Evolutionary conservation across 805 yeast genomes (phyloP), one percentile per base, ranked within the genome.

Genomic region (Kodamaea sagamina): DNA sequence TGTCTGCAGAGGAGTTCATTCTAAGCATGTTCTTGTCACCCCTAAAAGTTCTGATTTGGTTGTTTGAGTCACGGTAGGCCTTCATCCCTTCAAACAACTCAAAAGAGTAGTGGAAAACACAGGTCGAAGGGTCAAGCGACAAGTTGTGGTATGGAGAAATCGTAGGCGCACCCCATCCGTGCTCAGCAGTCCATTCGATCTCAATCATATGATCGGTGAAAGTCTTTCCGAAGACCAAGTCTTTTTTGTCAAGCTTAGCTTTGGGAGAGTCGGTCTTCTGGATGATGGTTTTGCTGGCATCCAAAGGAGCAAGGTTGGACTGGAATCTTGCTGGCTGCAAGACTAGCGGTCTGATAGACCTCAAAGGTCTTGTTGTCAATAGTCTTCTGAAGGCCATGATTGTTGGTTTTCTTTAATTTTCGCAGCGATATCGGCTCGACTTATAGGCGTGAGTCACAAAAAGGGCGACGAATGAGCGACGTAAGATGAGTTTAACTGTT

Each of bases 21-120:
- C 98, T 82, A 35, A 61, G 78, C 96, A 92, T 88, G 75, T 92
- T 92, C 78, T 76, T 86, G 64, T 89, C 87, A 34, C 95, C 87
- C 66, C 99, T 81, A 77, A 92, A 92, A 62, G 92, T 74, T 58
- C 96, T 78, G 60, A 89, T 57, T 34, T 59, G 40, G 55, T 55
- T 49, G 36, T 82, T 69, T 18, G 51, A 31, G 60, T 78, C 86
- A 48, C 68, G 68, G 77, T 90, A 92, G 10, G 97, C 97, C 74
- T 92, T 92, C 72, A 92, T 74, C 52, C 99, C 99, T 72, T 92
- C 99, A 54, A 92, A 93, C 47, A 92, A 78, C 67, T 89, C 96
- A 60, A 93, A 92, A 4, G 95, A 92, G 59, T 92, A 92, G 73
- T 92, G 99, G 71, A 92, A 82, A 25, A 90, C 98, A 63, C 86